Evolutionary conservation across 352 stramenopile species (phyloP), one percentile per base, ranked within the genome.

Genomic region (Globisporangium perplexum): DNA sequence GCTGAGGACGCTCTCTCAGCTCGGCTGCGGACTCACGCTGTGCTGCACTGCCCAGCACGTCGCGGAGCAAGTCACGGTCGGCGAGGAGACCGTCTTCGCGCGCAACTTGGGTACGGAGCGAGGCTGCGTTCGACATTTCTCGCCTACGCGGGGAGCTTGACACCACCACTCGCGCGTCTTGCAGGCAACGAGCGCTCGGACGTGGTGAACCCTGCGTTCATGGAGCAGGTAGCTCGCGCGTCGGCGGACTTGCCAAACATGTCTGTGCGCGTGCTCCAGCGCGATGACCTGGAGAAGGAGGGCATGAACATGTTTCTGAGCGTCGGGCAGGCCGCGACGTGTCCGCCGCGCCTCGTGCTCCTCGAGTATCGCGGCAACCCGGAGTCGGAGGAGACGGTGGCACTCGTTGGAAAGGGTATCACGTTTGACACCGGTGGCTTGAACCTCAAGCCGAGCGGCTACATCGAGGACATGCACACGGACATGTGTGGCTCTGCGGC

Each of bases 401-500:
- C 83, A 15, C 61, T 98, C 17, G 88, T 98, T 28, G 94, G 94
- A 39, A 98, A 98, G 68, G 93, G 90, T 18, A 83, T 98, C 47
- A 97, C 86, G 45, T 98, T 98, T 57, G 94, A 98, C 68, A 96
- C 92, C 0, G 94, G 94, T n/a, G 94, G 94, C 15, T 72, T 98
- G 53, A 97, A 98, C 73, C 71, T 98, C 43, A 98, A 98, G 73
- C 86, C 88, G 1, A 94, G 87, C 14, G 77, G 90, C 41, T 73
- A 70, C 61, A 97, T 97, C 14, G 88, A 96, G 55, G 80, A 95
- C 55, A 97, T 97, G 89, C 89, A 97, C 64, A 91, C 86, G 5
- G 89, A 97, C 68, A 96, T 96, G 86, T 95, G 89, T 50, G 89
- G 89, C 38, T 94, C 82, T 5, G 88, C 88, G 22, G 86, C 86